Conservation (phyloP, 257 asterid genomes). For the Avicennia marina region DNA sequence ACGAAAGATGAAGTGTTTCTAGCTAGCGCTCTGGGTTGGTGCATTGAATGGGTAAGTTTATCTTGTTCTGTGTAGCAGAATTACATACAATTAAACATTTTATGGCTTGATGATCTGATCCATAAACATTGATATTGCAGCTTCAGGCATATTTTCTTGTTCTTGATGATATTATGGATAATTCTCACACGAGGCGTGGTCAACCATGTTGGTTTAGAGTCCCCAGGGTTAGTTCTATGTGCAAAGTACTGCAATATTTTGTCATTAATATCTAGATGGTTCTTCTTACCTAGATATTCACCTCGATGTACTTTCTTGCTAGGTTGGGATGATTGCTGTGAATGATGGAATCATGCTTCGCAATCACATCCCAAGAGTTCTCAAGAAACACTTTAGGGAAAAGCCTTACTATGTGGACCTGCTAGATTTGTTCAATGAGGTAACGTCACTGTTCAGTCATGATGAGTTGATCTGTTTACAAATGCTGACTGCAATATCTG, state of each 20-base stretch:
- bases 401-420: slow-evolving; percentile 85
- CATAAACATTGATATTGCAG: slow-evolving; percentile 38
- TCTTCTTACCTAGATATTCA: slow-evolving; percentile 6
- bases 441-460: slow-evolving; percentile 21
- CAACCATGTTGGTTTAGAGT: slow-evolving; percentile 89
- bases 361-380: slow-evolving; percentile 92
- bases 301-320: slow-evolving; percentile 20
- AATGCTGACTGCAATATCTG: slow-evolving; percentile 7
- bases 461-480: slow-evolving; percentile 9
- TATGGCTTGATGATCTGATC: slow-evolving; percentile 13
- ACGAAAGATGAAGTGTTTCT: slow-evolving; percentile 69
- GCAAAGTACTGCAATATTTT: slow-evolving; percentile 8
- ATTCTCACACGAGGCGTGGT: slow-evolving; percentile 85
- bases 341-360: slow-evolving; percentile 89
- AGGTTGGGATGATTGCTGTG: slow-evolving; percentile 92
- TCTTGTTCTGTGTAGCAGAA: slow-evolving; percentile 6
- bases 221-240: slow-evolving; percentile 57
- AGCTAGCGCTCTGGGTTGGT: slow-evolving; percentile 89
- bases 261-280: neutral
- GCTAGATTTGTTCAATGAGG: slow-evolving; percentile 94
- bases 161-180: slow-evolving; percentile 89
- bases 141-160: slow-evolving; percentile 96
- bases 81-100: neutral
- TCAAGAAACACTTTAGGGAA: slow-evolving; percentile 81
- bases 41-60: slow-evolving; percentile 87